Base-by-base conservation (phyloP, 768 basidiomycete species). In the Sporobolomyces phaffii region DNA sequence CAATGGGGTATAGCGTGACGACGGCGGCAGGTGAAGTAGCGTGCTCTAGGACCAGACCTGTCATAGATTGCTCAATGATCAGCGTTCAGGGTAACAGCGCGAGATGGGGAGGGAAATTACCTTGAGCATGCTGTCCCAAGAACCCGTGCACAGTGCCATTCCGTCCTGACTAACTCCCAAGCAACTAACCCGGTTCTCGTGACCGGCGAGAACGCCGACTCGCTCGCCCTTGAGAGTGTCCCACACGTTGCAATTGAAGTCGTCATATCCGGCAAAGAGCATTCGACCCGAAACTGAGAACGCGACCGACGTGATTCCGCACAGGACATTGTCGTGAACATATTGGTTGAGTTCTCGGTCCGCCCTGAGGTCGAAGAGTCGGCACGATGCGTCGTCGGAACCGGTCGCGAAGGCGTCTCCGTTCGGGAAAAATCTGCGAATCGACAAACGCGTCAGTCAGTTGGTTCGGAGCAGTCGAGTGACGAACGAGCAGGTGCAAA, bases 191-290 rank as follows among this genome's bases (percentile, higher is more conserved):
- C 94, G 82, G 82, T 99, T 99, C 82, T 99, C 94, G 75, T 99
- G 94, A 22, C 96, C 94, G 41, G 92, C 91, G 68, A 99, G 80
- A 58, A 99, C 96, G 63, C 94, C 94, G 44, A 99, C 92, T 62
- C 94, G 89, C 78, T 98, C 94, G 61, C 96, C 96, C 79, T 94
- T 96, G 75, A 99, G 82, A 33, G 93, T 97, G 77, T 99, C 94
- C 94, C 94, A 99, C 57, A 98, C 94, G 77, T 99, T 99, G 82
- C 91, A 93, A 73, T 96, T 98, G 90, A 96, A 98, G 77, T 99
- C 94, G 78, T 99, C 94, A 77, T 99, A 99, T 45, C 94, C 94
- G 71, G 96, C 94, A 73, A 99, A 99, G 43, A 99, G 83, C 74
- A 99, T 90, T 65, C 94, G 89, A 41, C 94, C 94, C 31, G 93